Evolutionary conservation across 2,329 filamentous ascomycete species (phyloP).

Genomic region (Teratosphaeria destructans): DNA sequence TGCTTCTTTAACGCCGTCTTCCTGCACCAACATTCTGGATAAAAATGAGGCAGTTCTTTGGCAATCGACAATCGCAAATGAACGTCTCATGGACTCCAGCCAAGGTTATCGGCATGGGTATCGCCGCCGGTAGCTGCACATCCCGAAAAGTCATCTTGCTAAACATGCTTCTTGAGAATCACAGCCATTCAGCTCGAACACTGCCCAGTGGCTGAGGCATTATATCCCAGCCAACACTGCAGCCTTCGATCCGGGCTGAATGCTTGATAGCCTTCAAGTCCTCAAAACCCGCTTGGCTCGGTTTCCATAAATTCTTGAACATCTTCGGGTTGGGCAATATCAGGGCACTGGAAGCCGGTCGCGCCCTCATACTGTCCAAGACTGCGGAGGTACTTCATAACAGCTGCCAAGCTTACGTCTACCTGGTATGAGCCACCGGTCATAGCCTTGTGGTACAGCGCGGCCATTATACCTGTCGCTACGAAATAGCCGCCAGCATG

Average conservation of each 20-base stretch:
- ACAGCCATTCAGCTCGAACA: neutral
- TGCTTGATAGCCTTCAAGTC: neutral
- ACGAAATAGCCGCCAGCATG: constrained; percentile 47
- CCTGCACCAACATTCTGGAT: neutral
- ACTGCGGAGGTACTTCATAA: constrained; percentile 46
- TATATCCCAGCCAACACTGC: neutral
- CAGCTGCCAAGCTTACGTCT: constrained; percentile 45
- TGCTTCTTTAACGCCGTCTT: neutral
- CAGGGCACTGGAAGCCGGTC: constrained; percentile 30
- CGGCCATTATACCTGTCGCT: constrained; percentile 43
- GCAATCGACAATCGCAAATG: too few relatives aligned
- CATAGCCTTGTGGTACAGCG: constrained; percentile 37
- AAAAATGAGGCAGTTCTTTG: neutral
- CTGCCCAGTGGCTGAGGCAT: neutral
- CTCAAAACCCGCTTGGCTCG: neutral
- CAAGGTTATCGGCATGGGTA: neutral
- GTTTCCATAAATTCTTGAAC: neutral
- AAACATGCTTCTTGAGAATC: neutral
- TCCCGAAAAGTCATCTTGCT: neutral
- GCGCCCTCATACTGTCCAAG: constrained; percentile 41
- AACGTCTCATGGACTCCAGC: too few relatives aligned
- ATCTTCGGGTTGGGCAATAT: neutral
- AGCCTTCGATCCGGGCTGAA: neutral
- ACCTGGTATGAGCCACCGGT: constrained; percentile 43
- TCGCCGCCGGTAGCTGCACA: neutral